Percentiles rank a stretch among this genome's conserved stretches.
These are phyloP conservation scores for Suillus fuscotomentosus DNA, from an alignment of 768 basidiomycete species.

Conservation along the genomic window DNA sequence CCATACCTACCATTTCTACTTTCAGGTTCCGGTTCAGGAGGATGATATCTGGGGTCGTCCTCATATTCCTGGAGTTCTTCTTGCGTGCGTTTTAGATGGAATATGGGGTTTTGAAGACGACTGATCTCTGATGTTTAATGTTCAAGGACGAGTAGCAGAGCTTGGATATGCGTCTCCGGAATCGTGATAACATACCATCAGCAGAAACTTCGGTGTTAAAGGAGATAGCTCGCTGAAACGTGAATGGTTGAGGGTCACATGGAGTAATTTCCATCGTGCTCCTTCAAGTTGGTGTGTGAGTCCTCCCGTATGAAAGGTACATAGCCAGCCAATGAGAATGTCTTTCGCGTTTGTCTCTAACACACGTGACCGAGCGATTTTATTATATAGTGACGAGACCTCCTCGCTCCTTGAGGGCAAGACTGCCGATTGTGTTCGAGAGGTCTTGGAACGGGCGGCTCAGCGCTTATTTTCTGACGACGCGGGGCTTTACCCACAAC, in stretches of 20 bases:
- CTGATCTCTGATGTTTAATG: conserved; percentile 55
- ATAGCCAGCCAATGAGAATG: too few species aligned
- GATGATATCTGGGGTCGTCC: conserved; percentile 53
- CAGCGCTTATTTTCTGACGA: not conserved
- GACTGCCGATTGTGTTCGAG: not conserved
- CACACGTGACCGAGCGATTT: too few species aligned
- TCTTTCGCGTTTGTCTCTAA: too few species aligned
- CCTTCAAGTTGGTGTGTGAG: not conserved
- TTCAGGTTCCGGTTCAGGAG: not conserved
- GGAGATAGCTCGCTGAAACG: conserved; percentile 56
- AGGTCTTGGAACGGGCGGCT: not conserved
- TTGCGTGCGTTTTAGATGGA: conserved; percentile 64
- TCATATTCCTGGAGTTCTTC: conserved; percentile 46
- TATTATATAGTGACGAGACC: not conserved
- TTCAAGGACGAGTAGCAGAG: not conserved
- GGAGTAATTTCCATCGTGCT: conserved; percentile 61
- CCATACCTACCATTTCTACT: not conserved
- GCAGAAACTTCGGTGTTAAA: conserved; percentile 67
- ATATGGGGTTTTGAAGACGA: conserved; percentile 70
- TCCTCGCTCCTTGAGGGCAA: not conserved
- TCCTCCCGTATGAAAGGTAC: too few species aligned
- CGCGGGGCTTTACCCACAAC: not conserved
- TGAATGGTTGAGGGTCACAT: conserved; percentile 60
- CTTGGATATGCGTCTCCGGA: conserved; percentile 1
- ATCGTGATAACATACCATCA: conserved; percentile 50